Evolutionary conservation across 441 rosid species (phyloP).

Genomic region (Pelargonium australe): DNA sequence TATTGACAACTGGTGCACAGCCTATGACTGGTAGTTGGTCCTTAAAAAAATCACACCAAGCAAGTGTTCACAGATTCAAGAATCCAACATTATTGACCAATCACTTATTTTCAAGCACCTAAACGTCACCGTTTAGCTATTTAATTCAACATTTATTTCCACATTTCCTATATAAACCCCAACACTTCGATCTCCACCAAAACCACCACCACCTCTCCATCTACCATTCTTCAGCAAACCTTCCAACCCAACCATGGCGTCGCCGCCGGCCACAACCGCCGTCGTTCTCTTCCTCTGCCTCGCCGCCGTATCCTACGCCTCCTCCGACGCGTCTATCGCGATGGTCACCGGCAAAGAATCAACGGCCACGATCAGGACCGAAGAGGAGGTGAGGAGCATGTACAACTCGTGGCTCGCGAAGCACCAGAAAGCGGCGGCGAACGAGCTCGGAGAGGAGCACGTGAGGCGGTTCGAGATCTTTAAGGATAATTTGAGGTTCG

Average conservation of each 20-base stretch:
- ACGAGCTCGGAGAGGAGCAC: conserved; percentile 31
- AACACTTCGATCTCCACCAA: conserved; percentile 5
- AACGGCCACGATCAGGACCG: conserved; percentile 34
- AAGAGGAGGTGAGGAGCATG: conserved; percentile 47
- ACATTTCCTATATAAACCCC: conserved; percentile 5
- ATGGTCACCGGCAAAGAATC: conserved; percentile 5
- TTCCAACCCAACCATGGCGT: neutral
- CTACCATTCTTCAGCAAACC: neutral
- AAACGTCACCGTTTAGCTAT: neutral
- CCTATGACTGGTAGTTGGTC: neutral
- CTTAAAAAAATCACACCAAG: neutral
- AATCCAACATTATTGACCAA: neutral
- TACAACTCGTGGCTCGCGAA: conserved; percentile 44
- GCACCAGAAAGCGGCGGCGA: conserved; percentile 37
- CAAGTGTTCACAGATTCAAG: neutral
- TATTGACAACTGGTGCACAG: neutral
- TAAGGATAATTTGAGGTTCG: conserved; percentile 54
- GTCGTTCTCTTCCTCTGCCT: conserved; percentile 33
- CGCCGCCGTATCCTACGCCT: conserved; percentile 24
- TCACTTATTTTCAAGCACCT: neutral
- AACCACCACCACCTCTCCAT: neutral
- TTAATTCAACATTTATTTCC: neutral
- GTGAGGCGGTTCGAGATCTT: conserved; percentile 45
- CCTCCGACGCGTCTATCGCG: conserved; percentile 25
- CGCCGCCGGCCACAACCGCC: conserved; percentile 12